Base-by-base conservation (phyloP, 169 alveolate genomes). In the Cryptosporidium sp. region DNA sequence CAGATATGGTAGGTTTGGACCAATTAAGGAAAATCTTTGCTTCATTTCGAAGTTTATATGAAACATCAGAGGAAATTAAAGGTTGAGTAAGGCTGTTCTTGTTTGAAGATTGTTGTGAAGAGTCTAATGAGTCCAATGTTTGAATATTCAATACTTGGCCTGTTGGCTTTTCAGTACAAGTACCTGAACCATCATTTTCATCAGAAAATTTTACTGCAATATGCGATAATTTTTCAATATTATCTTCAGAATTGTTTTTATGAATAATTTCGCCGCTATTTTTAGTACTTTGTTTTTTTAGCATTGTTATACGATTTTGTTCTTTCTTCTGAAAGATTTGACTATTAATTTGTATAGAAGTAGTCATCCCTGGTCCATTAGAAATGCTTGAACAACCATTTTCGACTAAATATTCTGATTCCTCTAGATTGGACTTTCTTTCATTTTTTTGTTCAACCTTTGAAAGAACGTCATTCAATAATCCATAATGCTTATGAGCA, bases 391-490 rank as follows among this genome's bases (percentile, higher is more conserved):
- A 65, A 65, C 72, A 65, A 0, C 14, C 72, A n/a, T 65, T 65
- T 35, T 26, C 65, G 16, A 52, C 42, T 14, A 51, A 29, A 18
- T 44, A 29, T 3, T 75, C 86, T 26, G 60, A 75, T 1, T 80
- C 89, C 1, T 80, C 89, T 14, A 42, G 14, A n/a, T 73, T 65
- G 26, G 44, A 37, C 68, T 31, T 80, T 33, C 67, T 37, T 12
- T 60, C 89, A 35, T 61, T 18, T 58, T 18, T 56, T 33, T 56
- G 39, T 23, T 80, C 89, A 10, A 23, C 7, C 33, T 42, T 53
- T 2, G 29, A 26, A 16, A 60, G 68, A 1, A 62, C 26, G n/a
- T 80, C 89, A 14, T 51, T 33, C 3, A 80, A 67, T 33, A 80
- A 18, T n/a, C 89, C 89, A 62, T 56, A 42, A 48, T 60, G 65